These are phyloP conservation scores for Psilocybe subaeruginosa DNA, from an alignment of 768 basidiomycete species.

Conservation along the genomic window DNA sequence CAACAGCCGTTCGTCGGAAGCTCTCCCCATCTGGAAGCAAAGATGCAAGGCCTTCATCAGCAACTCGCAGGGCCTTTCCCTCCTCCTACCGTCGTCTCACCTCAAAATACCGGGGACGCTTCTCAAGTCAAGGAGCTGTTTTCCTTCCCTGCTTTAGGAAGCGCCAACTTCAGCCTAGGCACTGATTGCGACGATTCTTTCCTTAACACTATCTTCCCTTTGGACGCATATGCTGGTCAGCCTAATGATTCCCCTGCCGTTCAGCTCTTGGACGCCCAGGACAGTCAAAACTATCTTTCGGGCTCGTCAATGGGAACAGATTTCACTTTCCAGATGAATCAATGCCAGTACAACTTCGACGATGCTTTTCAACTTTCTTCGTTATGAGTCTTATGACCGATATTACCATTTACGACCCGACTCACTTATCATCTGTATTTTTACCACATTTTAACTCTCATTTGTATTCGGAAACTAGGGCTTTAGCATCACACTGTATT, in stretches of 20 bases:
- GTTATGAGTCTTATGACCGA: background rate
- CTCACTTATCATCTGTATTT: background rate
- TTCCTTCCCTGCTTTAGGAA: too few species aligned
- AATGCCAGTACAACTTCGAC: background rate
- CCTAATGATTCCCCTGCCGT: too few species aligned
- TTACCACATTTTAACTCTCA: background rate
- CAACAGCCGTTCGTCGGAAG: background rate
- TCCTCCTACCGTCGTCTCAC: background rate
- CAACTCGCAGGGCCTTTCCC: conserved; percentile 7
- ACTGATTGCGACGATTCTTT: too few species aligned
- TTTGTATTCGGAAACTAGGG: background rate
- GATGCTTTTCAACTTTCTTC: background rate
- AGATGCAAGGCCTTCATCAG: background rate
- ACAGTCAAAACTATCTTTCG: background rate
- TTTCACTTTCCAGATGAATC: background rate
- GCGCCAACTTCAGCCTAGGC: too few species aligned
- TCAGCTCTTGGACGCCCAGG: background rate
- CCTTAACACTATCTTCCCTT: too few species aligned
- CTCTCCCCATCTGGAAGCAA: background rate
- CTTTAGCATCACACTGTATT: background rate
- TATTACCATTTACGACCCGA: background rate
- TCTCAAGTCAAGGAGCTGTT: background rate
- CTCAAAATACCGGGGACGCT: background rate
- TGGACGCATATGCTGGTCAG: too few species aligned
- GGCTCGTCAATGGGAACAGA: background rate